Conservation (phyloP, 768 basidiomycete genomes). For the Amanita inopinata region DNA sequence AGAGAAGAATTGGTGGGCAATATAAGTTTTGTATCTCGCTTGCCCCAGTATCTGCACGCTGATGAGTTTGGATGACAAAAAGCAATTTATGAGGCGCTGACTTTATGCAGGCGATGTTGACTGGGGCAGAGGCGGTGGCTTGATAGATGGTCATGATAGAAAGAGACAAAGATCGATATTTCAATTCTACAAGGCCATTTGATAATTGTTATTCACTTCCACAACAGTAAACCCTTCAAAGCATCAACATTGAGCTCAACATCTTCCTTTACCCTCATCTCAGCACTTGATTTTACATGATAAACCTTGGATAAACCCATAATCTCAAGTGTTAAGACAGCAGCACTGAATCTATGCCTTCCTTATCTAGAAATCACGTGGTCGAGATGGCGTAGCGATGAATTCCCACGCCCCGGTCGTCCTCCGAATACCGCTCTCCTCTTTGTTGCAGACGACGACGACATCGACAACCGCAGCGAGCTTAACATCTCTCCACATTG, state of each 20-base stretch:
- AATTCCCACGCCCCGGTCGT: slow-evolving; percentile 4
- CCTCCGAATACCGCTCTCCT: slow-evolving; percentile 2
- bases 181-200: not conserved
- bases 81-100: slow-evolving; percentile 22
- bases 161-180: slow-evolving; percentile 13
- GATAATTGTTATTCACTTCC: too few relatives aligned
- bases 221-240: too few relatives aligned
- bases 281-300: too few relatives aligned
- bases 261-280: too few relatives aligned
- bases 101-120: slow-evolving; percentile 99
- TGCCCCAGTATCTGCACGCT: slow-evolving; percentile 89
- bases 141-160: slow-evolving; percentile 54
- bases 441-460: slow-evolving; percentile 6
- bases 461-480: not conserved
- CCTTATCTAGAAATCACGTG: too few relatives aligned
- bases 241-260: too few relatives aligned
- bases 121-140: slow-evolving; percentile 87
- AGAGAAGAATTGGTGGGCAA: slow-evolving; percentile 96
- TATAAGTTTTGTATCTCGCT: slow-evolving; percentile 91
- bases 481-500: not conserved
- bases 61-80: slow-evolving; percentile 6
- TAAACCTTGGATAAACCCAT: too few relatives aligned
- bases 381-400: not conserved
- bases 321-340: too few relatives aligned
- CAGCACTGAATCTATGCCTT: too few relatives aligned